Percentiles rank a stretch among this genome's conserved stretches.
These are phyloP conservation scores for Graphilbum fragrans DNA, from an alignment of 2,329 filamentous ascomycete genomes.

Conservation along the genomic window DNA sequence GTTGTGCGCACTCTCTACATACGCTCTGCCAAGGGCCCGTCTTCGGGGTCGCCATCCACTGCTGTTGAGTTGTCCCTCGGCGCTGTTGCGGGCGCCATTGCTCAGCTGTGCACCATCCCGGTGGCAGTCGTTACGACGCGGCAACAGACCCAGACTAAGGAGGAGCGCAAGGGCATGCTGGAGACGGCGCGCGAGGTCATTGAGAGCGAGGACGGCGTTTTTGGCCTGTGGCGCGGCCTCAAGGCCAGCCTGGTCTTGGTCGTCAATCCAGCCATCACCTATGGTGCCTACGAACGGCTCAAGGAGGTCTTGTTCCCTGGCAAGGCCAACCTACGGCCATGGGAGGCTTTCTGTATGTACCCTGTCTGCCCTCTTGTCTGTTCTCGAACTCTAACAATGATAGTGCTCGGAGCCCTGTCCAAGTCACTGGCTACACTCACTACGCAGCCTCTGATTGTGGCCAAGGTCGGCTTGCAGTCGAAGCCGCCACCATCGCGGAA, in stretches of 20 bases:
- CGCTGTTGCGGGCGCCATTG: conserved; percentile 77
- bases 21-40: conserved; percentile 34
- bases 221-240: conserved; percentile 84
- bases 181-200: conserved; percentile 85
- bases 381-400: neutral
- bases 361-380: neutral
- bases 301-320: conserved; percentile 67
- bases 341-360: conserved; percentile 81
- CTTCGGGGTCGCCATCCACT: conserved; percentile 55
- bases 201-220: conserved; percentile 77
- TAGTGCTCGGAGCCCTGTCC: conserved; percentile 83
- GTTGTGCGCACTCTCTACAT: conserved; percentile 73
- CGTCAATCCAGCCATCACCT: conserved; percentile 93
- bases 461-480: conserved; percentile 92
- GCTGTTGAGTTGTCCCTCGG: conserved; percentile 74
- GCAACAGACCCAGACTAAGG: conserved; percentile 83
- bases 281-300: conserved; percentile 87
- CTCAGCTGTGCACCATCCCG: conserved; percentile 92
- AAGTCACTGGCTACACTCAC: conserved; percentile 84
- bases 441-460: conserved; percentile 93
- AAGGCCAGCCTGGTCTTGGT: conserved; percentile 94
- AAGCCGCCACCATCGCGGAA: conserved; percentile 73
- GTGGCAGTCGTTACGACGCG: conserved; percentile 91
- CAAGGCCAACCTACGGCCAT: conserved; percentile 61
- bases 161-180: conserved; percentile 72